These are phyloP conservation scores for Cyberlindnera xylosilytica DNA, from an alignment of 805 yeast genomes.

Conservation along the genomic window DNA sequence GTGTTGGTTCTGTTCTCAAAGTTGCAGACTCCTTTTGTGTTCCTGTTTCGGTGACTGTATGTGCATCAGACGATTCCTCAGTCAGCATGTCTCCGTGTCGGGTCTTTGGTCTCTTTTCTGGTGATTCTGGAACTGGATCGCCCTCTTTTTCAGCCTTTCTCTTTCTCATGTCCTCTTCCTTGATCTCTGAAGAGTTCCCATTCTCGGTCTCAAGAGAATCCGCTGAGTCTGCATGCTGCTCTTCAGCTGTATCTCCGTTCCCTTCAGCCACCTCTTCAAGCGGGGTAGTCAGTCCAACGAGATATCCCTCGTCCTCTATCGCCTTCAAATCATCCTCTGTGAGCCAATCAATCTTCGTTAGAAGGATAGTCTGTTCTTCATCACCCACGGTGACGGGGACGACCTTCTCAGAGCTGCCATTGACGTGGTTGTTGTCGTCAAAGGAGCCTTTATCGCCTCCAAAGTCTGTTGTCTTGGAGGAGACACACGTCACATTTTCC, in stretches of 20 bases:
- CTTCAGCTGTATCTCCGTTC: too few species aligned
- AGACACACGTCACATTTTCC: constrained; percentile 23
- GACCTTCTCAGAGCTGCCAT: neutral
- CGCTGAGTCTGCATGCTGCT: too few species aligned
- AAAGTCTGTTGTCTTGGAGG: constrained; percentile 17
- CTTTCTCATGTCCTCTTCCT: constrained; percentile 3
- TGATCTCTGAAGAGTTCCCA: neutral
- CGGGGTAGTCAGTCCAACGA: constrained; percentile 13
- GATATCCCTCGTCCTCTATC: constrained; percentile 20
- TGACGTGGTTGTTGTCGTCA: neutral
- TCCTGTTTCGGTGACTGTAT: too few species aligned
- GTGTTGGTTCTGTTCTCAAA: neutral
- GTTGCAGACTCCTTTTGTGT: too few species aligned
- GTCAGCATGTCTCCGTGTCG: constrained; percentile 3
- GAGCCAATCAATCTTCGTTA: constrained; percentile 27
- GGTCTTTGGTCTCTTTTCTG: constrained; percentile 22
- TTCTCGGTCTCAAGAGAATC: neutral
- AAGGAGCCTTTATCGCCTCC: neutral
- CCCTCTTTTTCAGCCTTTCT: constrained; percentile 7
- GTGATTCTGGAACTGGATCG: constrained; percentile 10
- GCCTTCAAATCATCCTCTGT: constrained; percentile 22
- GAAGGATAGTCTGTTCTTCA: constrained; percentile 22
- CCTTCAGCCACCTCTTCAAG: constrained; percentile 10
- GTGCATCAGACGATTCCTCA: too few species aligned
- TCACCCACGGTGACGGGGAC: constrained; percentile 16